Evolutionary conservation across 805 yeast genomes (phyloP).

Genomic region (Priceomyces medius): DNA sequence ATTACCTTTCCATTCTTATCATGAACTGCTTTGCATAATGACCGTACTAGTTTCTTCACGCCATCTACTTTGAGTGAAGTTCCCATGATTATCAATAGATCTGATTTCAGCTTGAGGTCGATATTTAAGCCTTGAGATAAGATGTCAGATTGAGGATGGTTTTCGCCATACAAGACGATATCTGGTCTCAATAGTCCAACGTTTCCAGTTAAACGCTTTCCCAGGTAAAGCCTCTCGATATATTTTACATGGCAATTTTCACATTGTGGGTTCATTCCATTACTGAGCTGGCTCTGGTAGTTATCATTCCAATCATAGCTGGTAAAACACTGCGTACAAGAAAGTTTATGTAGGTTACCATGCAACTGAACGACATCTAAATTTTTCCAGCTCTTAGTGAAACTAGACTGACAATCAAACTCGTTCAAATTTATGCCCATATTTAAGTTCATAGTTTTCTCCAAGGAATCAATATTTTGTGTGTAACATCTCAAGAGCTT

Average conservation of each 20-base stretch:
- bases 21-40: constrained; percentile 67
- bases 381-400: constrained; percentile 53
- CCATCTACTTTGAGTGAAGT: constrained; percentile 92
- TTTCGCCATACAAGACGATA: constrained; percentile 90
- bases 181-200: constrained; percentile 84
- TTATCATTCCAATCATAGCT: constrained; percentile 61
- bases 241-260: constrained; percentile 60
- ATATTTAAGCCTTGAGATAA: constrained; percentile 66
- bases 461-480: constrained; percentile 92
- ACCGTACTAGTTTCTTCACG: constrained; percentile 71
- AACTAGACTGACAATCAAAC: constrained; percentile 23
- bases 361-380: constrained; percentile 85
- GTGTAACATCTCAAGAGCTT: constrained; percentile 85
- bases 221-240: constrained; percentile 56
- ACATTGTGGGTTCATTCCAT: constrained; percentile 78
- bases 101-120: constrained; percentile 71
- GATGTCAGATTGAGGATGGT: constrained; percentile 84
- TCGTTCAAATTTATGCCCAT: constrained; percentile 49
- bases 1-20: constrained; percentile 78
- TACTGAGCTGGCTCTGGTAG: constrained; percentile 44
- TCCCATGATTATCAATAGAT: constrained; percentile 82
- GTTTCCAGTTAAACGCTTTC: constrained; percentile 70
- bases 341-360: constrained; percentile 76
- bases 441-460: constrained; percentile 59
- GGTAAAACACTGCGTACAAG: constrained; percentile 71